Base-by-base conservation (phyloP, 169 alveolate genomes). In the Plasmodium vivax region DNA sequence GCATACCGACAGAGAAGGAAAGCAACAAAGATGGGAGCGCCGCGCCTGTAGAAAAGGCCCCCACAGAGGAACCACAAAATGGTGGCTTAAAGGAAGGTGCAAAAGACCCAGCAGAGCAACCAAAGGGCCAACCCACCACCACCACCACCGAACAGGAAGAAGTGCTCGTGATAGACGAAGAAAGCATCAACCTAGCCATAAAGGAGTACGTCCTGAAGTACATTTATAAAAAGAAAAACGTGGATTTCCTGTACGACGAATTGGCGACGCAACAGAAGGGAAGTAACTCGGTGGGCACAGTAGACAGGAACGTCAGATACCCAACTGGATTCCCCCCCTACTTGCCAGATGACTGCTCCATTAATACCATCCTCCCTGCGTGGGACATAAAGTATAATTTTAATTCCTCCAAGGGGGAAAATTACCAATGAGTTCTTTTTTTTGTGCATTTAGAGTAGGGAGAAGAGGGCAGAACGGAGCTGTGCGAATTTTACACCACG, bases 281-380 rank as follows among this genome's bases (percentile, higher is more conserved):
- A 32, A 87, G 6, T 34, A 81, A 32, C 27, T 81, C 83, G 51
- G n/a, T n/a, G n/a, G 30, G 43, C 16, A 27, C 68, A 14, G 68
- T 51, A 47, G 47, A 82, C 36, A 91, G 88, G 75, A 82, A 91
- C 23, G 36, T 91, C 14, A 81, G 72, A 82, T 91, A 91, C 56
- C 95, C 95, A 36, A n/a, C 73, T 9, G 92, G 92, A 1, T 81
- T 91, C 30, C 95, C 95, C 16, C 95, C 95, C 14, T 73, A 91
- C 68, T 51, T 91, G 36, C 95, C 95, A 62, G 95, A 91, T 54
- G 95, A 91, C 58, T 91, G 95, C 56, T 91, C 95, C 27, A 73
- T 91, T 81, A 91, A 75, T 23, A 91, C 95, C 12, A 41, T 91
- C 36, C 77, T 91, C 34, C 95, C 95, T 7, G 72, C 95, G 73